Evolutionary conservation across 495 filamentous ascomycete genomes (phyloP), one percentile per base, ranked within the genome.

Genomic region (Penicillium simplicissimum): DNA sequence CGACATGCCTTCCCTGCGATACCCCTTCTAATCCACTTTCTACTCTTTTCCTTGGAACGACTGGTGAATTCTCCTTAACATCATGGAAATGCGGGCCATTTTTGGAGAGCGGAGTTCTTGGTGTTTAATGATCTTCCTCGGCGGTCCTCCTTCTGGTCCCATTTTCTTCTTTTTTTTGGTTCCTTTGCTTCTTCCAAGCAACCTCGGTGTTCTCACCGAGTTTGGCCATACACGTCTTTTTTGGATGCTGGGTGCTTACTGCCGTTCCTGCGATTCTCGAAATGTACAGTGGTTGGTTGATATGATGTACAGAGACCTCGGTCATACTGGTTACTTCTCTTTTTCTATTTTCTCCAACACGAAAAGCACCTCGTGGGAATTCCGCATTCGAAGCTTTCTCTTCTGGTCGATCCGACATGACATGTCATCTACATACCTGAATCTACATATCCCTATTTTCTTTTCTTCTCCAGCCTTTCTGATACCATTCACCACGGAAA

Each of bases 91-190:
- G 52, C 58, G 45, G 33, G 53, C 57, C 62, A 65, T 64, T 51
- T n/a, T n/a, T 57, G 58, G 21, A 45, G 63, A 60, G 36, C 35
- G 67, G 69, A 66, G 67, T 70, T 65, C 42, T 56, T 60, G 64
- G 40, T 23, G 33, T 43, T 56, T 55, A 33, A 48, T 1, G 31
- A 34, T 59, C 38, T 48, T 36, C 21, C 31, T 19, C 37, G 45
- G 33, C 14, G 47, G 35, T 38, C 57, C 48, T 58, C n/a, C 25
- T 62, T 42, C 58, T 31, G 51, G 19, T 33, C 40, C 28, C 5
- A 25, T 19, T 13, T 52, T 34, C 43, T 52, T 49, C 8, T 48
- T 23, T 56, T 45, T 15, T 23, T 37, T 54, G 23, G 21, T 52
- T 38, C 2, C 52, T 23, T 37, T 54, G 23, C 17, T 59, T 19